Percentiles rank a stretch among this genome's conserved stretches.
phyloP scores from a whole-genome alignment of 2,329 filamentous ascomycete genomes.

The Cercospora zeae-maydis region DNA sequence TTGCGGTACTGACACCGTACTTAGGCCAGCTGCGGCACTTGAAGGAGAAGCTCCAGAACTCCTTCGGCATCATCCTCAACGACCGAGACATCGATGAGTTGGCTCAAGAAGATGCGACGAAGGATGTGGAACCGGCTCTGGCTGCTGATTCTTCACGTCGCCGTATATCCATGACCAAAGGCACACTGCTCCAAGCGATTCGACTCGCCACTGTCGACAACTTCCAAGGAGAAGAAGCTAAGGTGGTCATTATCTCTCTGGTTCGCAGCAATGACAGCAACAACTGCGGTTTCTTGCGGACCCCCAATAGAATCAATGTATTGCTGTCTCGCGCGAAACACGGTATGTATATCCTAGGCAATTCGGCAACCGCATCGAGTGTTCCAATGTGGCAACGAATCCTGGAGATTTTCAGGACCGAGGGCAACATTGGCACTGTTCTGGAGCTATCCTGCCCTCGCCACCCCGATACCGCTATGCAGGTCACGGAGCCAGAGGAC shows the following conservation, averaged over 20 bases:
- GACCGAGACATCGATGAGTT: slow-evolving; percentile 45
- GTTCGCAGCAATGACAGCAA: slow-evolving; percentile 62
- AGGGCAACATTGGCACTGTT: slow-evolving; percentile 48
- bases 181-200: slow-evolving; percentile 12
- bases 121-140: neutral
- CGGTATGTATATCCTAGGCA: slow-evolving; percentile 66
- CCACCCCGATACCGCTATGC: slow-evolving; percentile 53
- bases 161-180: neutral
- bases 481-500: slow-evolving; percentile 54
- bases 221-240: slow-evolving; percentile 74
- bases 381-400: neutral
- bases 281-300: slow-evolving; percentile 62
- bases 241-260: slow-evolving; percentile 66
- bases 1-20: slow-evolving; percentile 69
- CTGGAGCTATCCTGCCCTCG: slow-evolving; percentile 59
- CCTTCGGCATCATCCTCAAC: slow-evolving; percentile 50
- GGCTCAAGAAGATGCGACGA: neutral
- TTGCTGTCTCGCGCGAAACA: slow-evolving; percentile 64
- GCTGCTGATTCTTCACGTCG: neutral
- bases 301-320: slow-evolving; percentile 67
- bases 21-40: slow-evolving; percentile 56
- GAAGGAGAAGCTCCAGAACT: slow-evolving; percentile 29
- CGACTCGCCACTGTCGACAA: slow-evolving; percentile 53
- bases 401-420: slow-evolving; percentile 42
- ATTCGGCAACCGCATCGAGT: neutral